These are phyloP conservation scores for Didymosphaeria variabile DNA, from an alignment of 2,329 filamentous ascomycete genomes.

Conservation along the genomic window DNA sequence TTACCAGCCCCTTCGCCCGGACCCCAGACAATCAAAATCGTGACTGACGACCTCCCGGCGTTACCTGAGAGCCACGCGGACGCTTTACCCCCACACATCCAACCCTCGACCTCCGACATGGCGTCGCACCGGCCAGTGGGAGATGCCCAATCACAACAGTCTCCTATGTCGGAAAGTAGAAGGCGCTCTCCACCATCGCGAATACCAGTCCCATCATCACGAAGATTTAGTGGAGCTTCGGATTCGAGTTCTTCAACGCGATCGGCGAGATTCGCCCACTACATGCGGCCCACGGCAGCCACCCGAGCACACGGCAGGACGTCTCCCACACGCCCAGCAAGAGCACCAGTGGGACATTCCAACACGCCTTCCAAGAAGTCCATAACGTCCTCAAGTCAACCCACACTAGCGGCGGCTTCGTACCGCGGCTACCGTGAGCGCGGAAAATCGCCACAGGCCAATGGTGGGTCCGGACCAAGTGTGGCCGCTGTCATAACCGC, in stretches of 20 bases:
- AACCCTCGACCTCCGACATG: conserved; percentile 32
- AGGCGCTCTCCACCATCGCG: conserved; percentile 41
- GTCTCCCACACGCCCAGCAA: conserved; percentile 38
- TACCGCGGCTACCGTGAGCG: conserved; percentile 45
- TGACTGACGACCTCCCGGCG: conserved; percentile 15
- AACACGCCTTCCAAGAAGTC: conserved; percentile 19
- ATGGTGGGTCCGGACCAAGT: conserved; percentile 35
- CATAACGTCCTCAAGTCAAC: conserved; percentile 21
- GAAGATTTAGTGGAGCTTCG: conserved; percentile 45
- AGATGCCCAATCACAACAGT: conserved; percentile 22
- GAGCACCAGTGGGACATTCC: conserved; percentile 24
- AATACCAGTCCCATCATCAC: conserved; percentile 41
- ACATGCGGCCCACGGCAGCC: conserved; percentile 10
- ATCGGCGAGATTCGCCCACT: conserved; percentile 38
- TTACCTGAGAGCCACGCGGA: conserved; percentile 14
- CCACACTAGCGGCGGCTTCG: conserved; percentile 36
- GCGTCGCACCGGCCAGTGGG: conserved; percentile 25
- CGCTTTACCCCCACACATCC: conserved; percentile 25
- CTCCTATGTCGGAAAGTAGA: conserved; percentile 21
- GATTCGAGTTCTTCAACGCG: conserved; percentile 47
- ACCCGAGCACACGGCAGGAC: conserved; percentile 29
- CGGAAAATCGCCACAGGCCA: conserved; percentile 40
- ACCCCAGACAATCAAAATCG: conserved; percentile 19
- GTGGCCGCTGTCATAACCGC: conserved; percentile 42
- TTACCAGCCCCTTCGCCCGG: conserved; percentile 18